Evolutionary conservation across 768 basidiomycete species (phyloP), one percentile per base, ranked within the genome.

Genomic region (Rhizopogon roseolus): DNA sequence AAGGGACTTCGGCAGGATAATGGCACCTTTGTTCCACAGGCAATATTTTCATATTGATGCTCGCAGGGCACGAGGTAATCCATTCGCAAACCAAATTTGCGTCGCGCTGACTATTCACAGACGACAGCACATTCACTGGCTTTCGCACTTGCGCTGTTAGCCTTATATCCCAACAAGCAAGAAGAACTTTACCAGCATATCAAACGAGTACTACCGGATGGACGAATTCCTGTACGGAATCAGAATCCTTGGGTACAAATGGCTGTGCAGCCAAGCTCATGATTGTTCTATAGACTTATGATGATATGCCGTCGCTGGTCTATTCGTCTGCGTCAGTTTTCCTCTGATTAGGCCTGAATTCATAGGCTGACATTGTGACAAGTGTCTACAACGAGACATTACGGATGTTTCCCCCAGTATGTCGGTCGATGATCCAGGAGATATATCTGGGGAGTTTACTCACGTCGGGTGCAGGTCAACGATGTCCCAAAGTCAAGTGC

Each of bases 31-130:
- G 6, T 39, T 17, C 28, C n/a, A n/a, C 51, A 68, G 69, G 69
- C 9, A 74, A 75, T 54, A 60, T 71, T 17, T 75, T 71, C 63
- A 66, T 75, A 6, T 70, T 74, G 54, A 54, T 85, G 14, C 61
- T 86, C 17, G 85, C 84, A 27, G 83, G 84, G 8, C 81, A 84
- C 53, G 83, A 83, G 70, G 80, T 80, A 40, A 17, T 37, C n/a
- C 27, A 27, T 27, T 9, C 51, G 32, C 27, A 0, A 19, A 34
- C 14, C 13, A 29, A 29, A 38, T 14, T 34, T 19, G 19, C 10
- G 9, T 49, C 44, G 13, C 22, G 34, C 32, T 54, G 28, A 54
- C 27, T 29, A 16, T 5, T 40, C 10, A 9, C 27, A 72, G 70
- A 70, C 71, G 0, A 67, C 68, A 1, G 66, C 69, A 3, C 67